A percentile compares a stretch with the other conserved stretches of the same genome.
These are phyloP conservation scores for Papiliotrema fonsecae DNA, from an alignment of 1,284 basidiomycete species.

Conservation along the genomic window DNA sequence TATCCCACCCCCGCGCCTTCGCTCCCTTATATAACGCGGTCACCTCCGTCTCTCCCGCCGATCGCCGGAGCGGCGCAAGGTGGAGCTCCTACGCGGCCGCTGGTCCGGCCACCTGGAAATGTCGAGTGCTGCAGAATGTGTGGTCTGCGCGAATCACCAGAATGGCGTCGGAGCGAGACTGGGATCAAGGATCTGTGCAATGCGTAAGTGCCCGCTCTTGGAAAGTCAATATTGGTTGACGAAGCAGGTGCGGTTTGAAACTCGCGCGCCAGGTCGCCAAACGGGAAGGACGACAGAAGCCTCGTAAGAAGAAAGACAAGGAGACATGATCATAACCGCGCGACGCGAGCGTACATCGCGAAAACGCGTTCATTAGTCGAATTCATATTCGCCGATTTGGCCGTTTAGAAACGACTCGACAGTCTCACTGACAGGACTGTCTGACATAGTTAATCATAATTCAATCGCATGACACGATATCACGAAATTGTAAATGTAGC, in stretches of 20 bases:
- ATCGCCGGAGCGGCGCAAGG: not conserved
- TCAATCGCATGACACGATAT: too few species aligned
- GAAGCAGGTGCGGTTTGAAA: conserved; percentile 40
- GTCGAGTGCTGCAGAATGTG: conserved; percentile 74
- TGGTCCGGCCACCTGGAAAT: conserved; percentile 59
- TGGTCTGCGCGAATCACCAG: conserved; percentile 76
- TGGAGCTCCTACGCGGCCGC: conserved; percentile 11
- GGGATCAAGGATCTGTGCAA: conserved; percentile 91
- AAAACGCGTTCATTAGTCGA: too few species aligned
- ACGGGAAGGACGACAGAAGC: conserved; percentile 45
- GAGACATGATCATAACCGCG: not conserved
- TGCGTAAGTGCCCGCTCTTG: conserved; percentile 60
- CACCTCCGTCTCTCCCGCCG: not conserved
- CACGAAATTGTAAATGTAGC: too few species aligned
- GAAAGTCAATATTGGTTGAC: not conserved
- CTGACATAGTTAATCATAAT: too few species aligned
- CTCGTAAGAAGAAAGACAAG: conserved; percentile 42
- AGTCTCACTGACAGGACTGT: too few species aligned
- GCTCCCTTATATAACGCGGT: too few species aligned
- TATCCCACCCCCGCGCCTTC: not conserved
- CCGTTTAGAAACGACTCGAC: too few species aligned
- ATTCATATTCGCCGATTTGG: too few species aligned
- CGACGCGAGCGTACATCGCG: too few species aligned
- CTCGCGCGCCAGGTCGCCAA: conserved; percentile 45
- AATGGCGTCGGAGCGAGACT: conserved; percentile 80